Evolutionary conservation across 2,329 filamentous ascomycete species (phyloP).

Genomic region (Clonostachys rhizophaga): DNA sequence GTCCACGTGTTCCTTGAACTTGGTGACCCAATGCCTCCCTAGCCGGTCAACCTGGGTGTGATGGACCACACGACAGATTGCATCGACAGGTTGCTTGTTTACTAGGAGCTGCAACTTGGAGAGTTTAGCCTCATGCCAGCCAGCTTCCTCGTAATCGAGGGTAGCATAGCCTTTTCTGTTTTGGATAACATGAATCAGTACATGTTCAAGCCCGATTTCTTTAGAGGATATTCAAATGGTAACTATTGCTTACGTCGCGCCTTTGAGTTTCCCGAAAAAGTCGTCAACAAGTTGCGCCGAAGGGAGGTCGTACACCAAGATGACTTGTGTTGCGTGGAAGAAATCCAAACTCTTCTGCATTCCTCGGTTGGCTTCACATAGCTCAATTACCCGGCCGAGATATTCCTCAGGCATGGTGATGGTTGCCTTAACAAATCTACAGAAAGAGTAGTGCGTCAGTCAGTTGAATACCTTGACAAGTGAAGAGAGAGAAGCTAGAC

Average conservation of each 20-base stretch:
- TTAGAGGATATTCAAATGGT: background rate
- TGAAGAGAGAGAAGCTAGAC: background rate
- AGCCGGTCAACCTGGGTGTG: slow-evolving; percentile 74
- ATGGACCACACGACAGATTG: slow-evolving; percentile 88
- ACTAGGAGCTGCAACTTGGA: slow-evolving; percentile 90
- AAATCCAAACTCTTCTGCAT: slow-evolving; percentile 85
- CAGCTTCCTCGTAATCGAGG: slow-evolving; percentile 94
- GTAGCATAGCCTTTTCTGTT: slow-evolving; percentile 82
- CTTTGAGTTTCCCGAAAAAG: slow-evolving; percentile 95
- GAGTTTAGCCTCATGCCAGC: slow-evolving; percentile 75
- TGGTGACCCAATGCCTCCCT: slow-evolving; percentile 83
- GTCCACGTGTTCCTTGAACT: slow-evolving; percentile 96
- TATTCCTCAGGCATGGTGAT: slow-evolving; percentile 93
- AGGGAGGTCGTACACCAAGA: slow-evolving; percentile 87
- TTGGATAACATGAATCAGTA: background rate
- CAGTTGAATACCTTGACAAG: background rate
- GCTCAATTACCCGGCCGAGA: slow-evolving; percentile 87
- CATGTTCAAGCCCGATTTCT: background rate
- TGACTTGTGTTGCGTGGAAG: slow-evolving; percentile 89
- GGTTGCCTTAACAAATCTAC: slow-evolving; percentile 68
- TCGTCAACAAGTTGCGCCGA: slow-evolving; percentile 91
- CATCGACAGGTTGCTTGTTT: slow-evolving; percentile 90
- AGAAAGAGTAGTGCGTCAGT: background rate
- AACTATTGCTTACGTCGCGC: slow-evolving; percentile 54
- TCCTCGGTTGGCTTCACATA: slow-evolving; percentile 87